Percentiles rank a stretch among this genome's conserved stretches.
phyloP scores from a whole-genome alignment of 2,329 filamentous ascomycete genomes.

The Claviceps sorghi region DNA sequence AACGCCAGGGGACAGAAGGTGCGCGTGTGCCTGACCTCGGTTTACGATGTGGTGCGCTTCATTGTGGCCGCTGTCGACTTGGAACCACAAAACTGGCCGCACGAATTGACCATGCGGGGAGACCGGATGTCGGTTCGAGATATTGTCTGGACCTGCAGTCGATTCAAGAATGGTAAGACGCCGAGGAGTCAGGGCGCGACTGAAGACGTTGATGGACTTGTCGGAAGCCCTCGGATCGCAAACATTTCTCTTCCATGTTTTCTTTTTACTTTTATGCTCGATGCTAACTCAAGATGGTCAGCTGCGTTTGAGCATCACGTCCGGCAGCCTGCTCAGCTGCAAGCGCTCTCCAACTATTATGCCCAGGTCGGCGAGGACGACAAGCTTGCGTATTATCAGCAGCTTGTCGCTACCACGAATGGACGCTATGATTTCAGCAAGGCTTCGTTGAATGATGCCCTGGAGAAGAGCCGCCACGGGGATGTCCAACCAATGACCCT shows the following conservation, averaged over 20 bases:
- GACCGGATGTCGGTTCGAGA: conserved; percentile 47
- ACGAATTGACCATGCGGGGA: conserved; percentile 55
- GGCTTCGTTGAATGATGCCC: conserved; percentile 42
- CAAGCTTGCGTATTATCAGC: conserved; percentile 39
- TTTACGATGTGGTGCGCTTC: conserved; percentile 55
- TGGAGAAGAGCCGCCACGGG: conserved; percentile 22
- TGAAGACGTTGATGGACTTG: neutral
- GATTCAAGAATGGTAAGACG: conserved; percentile 31
- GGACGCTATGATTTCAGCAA: conserved; percentile 51
- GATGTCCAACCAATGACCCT: conserved; percentile 35
- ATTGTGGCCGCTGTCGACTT: conserved; percentile 55
- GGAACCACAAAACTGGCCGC: conserved; percentile 45
- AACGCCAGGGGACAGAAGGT: conserved; percentile 33
- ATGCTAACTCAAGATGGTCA: conserved; percentile 14
- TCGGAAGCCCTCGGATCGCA: neutral
- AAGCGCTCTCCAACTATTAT: conserved; percentile 25
- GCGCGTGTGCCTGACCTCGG: conserved; percentile 53
- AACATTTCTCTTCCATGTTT: neutral
- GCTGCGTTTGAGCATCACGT: conserved; percentile 24
- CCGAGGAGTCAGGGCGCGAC: neutral
- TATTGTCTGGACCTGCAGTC: conserved; percentile 36
- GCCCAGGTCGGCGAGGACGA: conserved; percentile 32
- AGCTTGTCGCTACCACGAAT: conserved; percentile 52
- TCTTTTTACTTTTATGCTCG: neutral
- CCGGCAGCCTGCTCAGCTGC: conserved; percentile 26